These are phyloP conservation scores for Sporisorium exsertum DNA, from an alignment of 1,284 basidiomycete species.

Conservation along the genomic window DNA sequence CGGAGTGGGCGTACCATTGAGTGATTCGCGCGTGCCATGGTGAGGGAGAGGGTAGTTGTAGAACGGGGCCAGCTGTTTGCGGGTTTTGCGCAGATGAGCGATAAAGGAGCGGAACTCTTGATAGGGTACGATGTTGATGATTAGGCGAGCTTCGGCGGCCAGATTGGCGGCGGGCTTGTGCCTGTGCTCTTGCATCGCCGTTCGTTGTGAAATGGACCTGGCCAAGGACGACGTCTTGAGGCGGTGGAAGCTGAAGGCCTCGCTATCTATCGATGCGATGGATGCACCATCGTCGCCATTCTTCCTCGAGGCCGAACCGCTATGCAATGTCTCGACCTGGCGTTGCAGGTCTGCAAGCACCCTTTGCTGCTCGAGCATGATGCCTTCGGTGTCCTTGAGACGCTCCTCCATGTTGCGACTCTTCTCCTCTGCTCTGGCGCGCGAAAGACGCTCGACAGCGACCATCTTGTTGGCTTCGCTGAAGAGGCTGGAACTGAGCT, in stretches of 20 bases:
- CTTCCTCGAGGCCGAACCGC: constrained; percentile 20
- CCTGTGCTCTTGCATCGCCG: constrained; percentile 24
- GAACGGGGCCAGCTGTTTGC: constrained; percentile 69
- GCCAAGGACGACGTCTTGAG: constrained; percentile 45
- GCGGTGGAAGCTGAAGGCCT: constrained; percentile 44
- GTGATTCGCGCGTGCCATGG: constrained; percentile 19
- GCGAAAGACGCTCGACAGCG: constrained; percentile 83
- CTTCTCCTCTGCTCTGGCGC: constrained; percentile 83
- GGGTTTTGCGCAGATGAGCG: constrained; percentile 80
- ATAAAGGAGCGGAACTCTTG: constrained; percentile 87
- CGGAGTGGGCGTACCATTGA: constrained; percentile 34
- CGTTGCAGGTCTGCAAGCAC: constrained; percentile 83
- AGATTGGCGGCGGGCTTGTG: constrained; percentile 31
- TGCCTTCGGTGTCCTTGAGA: constrained; percentile 83
- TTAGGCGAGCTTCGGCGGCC: constrained; percentile 42
- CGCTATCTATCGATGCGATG: constrained; percentile 36
- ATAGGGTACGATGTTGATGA: constrained; percentile 75
- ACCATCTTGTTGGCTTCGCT: constrained; percentile 73
- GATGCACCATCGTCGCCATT: constrained; percentile 30
- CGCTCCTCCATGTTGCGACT: constrained; percentile 83
- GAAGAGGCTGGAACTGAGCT: constrained; percentile 81
- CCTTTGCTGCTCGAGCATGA: constrained; percentile 66
- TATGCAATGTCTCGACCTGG: constrained; percentile 77
- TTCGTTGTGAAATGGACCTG: constrained; percentile 36
- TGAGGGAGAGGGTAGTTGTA: constrained; percentile 49